Evolutionary conservation across 179 eudicot species (phyloP).

Genomic region (Silene noctiflora): DNA sequence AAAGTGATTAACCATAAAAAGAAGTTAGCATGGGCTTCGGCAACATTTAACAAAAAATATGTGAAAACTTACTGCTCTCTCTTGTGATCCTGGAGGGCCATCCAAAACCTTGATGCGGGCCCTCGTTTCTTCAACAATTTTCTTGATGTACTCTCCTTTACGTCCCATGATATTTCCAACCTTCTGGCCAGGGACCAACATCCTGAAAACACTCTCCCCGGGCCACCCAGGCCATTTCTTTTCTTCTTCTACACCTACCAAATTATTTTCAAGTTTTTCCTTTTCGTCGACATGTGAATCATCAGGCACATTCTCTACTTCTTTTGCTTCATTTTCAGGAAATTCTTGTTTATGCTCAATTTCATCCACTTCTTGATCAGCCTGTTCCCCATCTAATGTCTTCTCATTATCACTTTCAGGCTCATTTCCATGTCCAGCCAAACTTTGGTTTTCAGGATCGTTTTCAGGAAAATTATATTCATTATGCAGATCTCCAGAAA

Average conservation of each 20-base stretch:
- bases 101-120: conserved; percentile 95
- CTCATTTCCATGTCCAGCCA: conserved; percentile 18
- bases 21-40: background rate
- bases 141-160: conserved; percentile 91
- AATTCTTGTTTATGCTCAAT: conserved; percentile 25
- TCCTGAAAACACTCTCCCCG: conserved; percentile 91
- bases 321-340: conserved; percentile 25
- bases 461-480: conserved; percentile 23
- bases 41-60: conserved; percentile 2
- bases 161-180: conserved; percentile 97
- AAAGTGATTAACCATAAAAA: conserved; percentile 1
- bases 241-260: conserved; percentile 35
- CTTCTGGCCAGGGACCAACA: conserved; percentile 83
- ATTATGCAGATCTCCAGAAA: conserved; percentile 19
- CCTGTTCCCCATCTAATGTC: conserved; percentile 24
- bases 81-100: conserved; percentile 87
- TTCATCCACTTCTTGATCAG: conserved; percentile 20
- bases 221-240: conserved; percentile 99
- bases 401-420: conserved; percentile 25
- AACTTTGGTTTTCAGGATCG: conserved; percentile 15
- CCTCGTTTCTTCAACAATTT: conserved; percentile 87
- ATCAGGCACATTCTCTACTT: conserved; percentile 28
- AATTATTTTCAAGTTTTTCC: conserved; percentile 33
- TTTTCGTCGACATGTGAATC: conserved; percentile 32
- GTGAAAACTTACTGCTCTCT: conserved; percentile 79